These are phyloP conservation scores for Phlebopus sp. DNA, from an alignment of 1,284 basidiomycete species.

Conservation along the genomic window DNA sequence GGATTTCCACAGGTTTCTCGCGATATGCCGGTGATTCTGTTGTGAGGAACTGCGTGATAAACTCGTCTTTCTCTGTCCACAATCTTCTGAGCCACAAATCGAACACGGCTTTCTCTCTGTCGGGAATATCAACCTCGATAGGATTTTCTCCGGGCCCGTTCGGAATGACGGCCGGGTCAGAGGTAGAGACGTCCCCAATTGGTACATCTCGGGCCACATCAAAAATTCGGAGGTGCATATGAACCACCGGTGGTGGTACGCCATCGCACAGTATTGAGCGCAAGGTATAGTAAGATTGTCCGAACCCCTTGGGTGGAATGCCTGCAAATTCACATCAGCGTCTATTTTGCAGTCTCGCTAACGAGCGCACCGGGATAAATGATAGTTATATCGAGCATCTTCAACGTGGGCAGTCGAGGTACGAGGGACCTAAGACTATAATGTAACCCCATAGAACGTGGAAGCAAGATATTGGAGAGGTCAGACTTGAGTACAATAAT, in stretches of 20 bases:
- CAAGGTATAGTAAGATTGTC: slow-evolving; percentile 85
- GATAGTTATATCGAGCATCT: slow-evolving; percentile 86
- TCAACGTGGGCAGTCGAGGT: slow-evolving; percentile 73
- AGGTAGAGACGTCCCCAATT: slow-evolving; percentile 52
- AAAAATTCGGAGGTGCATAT: slow-evolving; percentile 83
- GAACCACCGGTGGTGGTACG: slow-evolving; percentile 80
- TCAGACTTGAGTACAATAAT: slow-evolving; percentile 54
- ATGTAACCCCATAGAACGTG: slow-evolving; percentile 87
- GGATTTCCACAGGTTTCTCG: slow-evolving; percentile 48
- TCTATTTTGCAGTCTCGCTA: not conserved
- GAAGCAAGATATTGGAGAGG: slow-evolving; percentile 77
- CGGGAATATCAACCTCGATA: slow-evolving; percentile 60
- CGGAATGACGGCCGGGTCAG: slow-evolving; percentile 35
- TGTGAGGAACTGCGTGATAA: slow-evolving; percentile 64
- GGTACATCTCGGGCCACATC: slow-evolving; percentile 64
- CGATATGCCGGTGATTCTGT: slow-evolving; percentile 35
- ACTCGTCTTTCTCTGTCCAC: slow-evolving; percentile 84
- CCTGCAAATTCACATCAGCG: slow-evolving; percentile 39
- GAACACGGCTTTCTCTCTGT: slow-evolving; percentile 69
- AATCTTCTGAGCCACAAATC: slow-evolving; percentile 79
- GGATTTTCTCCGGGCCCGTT: slow-evolving; percentile 27
- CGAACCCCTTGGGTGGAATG: slow-evolving; percentile 67
- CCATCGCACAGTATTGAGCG: slow-evolving; percentile 85
- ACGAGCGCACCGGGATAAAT: slow-evolving; percentile 74
- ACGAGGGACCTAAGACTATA: slow-evolving; percentile 82